Evolutionary conservation across 2,329 filamentous ascomycete genomes (phyloP).

Genomic region (Colletotrichum plurivorum): DNA sequence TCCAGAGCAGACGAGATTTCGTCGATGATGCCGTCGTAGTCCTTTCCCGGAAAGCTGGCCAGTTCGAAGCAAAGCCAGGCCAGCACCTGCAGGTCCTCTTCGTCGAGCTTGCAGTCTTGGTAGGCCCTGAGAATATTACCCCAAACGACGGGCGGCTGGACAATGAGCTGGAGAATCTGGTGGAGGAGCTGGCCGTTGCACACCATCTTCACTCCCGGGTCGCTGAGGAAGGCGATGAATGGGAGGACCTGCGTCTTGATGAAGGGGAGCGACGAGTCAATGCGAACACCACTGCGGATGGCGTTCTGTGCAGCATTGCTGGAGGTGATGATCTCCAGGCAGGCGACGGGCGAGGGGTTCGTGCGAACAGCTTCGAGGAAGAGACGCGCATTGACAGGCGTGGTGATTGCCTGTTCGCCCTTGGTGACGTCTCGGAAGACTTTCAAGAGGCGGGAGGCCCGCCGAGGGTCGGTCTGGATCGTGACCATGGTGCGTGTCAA

Average conservation of each 20-base stretch:
- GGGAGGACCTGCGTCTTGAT: slow-evolving; percentile 48
- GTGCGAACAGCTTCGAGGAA: slow-evolving; percentile 46
- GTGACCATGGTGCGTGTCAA: slow-evolving; percentile 3
- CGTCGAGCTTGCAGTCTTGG: slow-evolving; percentile 47
- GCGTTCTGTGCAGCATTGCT: slow-evolving; percentile 43
- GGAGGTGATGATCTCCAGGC: slow-evolving; percentile 47
- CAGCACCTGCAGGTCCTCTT: slow-evolving; percentile 53
- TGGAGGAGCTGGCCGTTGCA: slow-evolving; percentile 65
- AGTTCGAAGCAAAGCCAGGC: slow-evolving; percentile 66
- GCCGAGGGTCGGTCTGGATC: not conserved
- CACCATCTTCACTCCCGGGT: slow-evolving; percentile 61
- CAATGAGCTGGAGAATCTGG: slow-evolving; percentile 60
- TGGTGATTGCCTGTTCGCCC: slow-evolving; percentile 29
- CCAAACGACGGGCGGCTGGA: slow-evolving; percentile 70
- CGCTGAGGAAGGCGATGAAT: slow-evolving; percentile 56
- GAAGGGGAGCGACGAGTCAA: slow-evolving; percentile 46
- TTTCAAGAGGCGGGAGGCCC: slow-evolving; percentile 37
- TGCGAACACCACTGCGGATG: slow-evolving; percentile 45
- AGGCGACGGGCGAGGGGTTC: slow-evolving; percentile 41
- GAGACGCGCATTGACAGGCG: slow-evolving; percentile 43
- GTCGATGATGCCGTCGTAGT: slow-evolving; percentile 43
- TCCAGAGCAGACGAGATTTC: slow-evolving; percentile 47
- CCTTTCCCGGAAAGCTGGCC: slow-evolving; percentile 51
- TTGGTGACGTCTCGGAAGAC: slow-evolving; percentile 38
- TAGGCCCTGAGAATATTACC: slow-evolving; percentile 51